These are phyloP conservation scores for Lojkania enalia DNA, from an alignment of 2,329 filamentous ascomycete species.

Conservation along the genomic window DNA sequence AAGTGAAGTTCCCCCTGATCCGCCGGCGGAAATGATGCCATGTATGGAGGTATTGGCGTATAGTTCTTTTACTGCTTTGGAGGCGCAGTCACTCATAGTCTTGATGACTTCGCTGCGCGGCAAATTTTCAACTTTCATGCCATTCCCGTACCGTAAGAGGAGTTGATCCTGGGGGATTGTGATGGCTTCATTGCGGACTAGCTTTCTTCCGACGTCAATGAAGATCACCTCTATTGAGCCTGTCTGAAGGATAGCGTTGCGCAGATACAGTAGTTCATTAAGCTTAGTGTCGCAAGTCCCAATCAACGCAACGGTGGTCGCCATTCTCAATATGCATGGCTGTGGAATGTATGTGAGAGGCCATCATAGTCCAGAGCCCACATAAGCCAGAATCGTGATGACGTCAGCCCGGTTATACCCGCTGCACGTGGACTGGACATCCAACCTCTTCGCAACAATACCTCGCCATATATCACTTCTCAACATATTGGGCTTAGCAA, in stretches of 20 bases:
- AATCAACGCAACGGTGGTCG: constrained; percentile 56
- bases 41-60: constrained; percentile 50
- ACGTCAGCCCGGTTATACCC: too few relatives aligned
- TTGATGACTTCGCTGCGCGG: constrained; percentile 61
- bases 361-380: too few relatives aligned
- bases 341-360: too few relatives aligned
- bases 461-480: too few relatives aligned
- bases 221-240: constrained; percentile 48
- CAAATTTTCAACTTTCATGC: constrained; percentile 43
- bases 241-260: constrained; percentile 48
- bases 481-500: too few relatives aligned
- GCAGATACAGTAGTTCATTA: constrained; percentile 60
- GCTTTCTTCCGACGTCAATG: constrained; percentile 59
- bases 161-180: constrained; percentile 50
- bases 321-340: too few relatives aligned
- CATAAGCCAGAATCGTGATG: too few relatives aligned
- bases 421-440: too few relatives aligned
- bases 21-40: constrained; percentile 63
- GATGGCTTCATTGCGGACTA: constrained; percentile 52
- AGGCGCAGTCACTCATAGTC: constrained; percentile 57
- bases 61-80: constrained; percentile 47
- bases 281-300: constrained; percentile 70
- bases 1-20: constrained; percentile 65
- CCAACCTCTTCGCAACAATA: too few relatives aligned
- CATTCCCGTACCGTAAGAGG: constrained; percentile 33